Evolutionary conservation across 2,329 filamentous ascomycete genomes (phyloP), one percentile per base, ranked within the genome.

Genomic region (Aschersonia sp.): DNA sequence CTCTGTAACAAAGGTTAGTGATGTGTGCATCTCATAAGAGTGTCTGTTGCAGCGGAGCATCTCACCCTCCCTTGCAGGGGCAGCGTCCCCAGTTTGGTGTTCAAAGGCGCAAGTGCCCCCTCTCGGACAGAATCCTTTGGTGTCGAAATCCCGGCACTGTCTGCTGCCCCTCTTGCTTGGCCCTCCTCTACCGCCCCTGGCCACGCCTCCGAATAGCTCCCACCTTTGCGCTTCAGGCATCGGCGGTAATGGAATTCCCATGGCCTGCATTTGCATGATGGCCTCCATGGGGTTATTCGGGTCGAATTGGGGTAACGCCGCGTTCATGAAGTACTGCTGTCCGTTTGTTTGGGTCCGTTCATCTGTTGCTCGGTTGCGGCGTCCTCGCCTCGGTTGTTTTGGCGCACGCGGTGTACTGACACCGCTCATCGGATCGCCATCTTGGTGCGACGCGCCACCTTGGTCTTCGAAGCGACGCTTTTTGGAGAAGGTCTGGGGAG

Each of bases 31-130:
- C 31, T 48, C 28, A 31, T 9, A 4, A 20, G 20, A 20, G 20
- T 20, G 20, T 20, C 20, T 20, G 20, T 20, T 20, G 20, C 20
- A 20, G 20, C 20, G 20, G n/a, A 51, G 4, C 42, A n/a, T 43
- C 56, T 51, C 49, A 62, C 61, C 61, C 43, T 62, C 57, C n/a
- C 49, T 31, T 7, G 29, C 48, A 31, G 45, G n/a, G 10, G 46
- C 10, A 20, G 7, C 31, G 5, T 32, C 47, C 12, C 12, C 47
- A 5, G 40, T 32, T 6, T 76, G 78, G 58, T 91, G 85, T 54
- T 87, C 79, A 55, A 77, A 88, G 40, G 70, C 73, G 62, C 85
- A 89, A 29, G 72, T 74, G 55, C 71, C 77, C 3, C 84, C 83
- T 40, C 79, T 68, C 5, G 78, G 73, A 58, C 85, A 89, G 56